phyloP scores from a whole-genome alignment of 805 yeast genomes.

The Lipomyces sp. region DNA sequence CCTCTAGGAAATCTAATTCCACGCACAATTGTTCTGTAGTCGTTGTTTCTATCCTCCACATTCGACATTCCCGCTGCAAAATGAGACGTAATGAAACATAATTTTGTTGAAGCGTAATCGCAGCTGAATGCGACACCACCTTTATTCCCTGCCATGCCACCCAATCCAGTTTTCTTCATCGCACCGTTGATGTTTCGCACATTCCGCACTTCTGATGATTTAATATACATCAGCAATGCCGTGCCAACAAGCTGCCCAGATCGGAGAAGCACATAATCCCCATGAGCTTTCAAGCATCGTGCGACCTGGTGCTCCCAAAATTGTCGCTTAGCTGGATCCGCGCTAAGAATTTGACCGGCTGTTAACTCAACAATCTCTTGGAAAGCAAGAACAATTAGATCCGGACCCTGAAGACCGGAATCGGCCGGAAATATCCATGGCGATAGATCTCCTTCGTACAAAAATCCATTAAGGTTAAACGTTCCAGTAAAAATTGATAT shows the following conservation, averaged over 20 bases:
- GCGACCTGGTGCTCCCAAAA: conserved; percentile 79
- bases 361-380: conserved; percentile 94
- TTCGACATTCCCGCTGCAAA: conserved; percentile 90
- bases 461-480: conserved; percentile 81
- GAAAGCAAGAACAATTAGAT: conserved; percentile 84
- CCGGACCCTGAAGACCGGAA: conserved; percentile 56
- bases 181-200: conserved; percentile 91
- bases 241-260: conserved; percentile 92
- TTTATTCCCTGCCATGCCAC: conserved; percentile 96
- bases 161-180: conserved; percentile 92
- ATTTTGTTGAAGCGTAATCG: conserved; percentile 75
- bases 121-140: conserved; percentile 95
- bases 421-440: conserved; percentile 82
- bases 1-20: conserved; percentile 83
- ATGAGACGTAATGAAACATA: conserved; percentile 88
- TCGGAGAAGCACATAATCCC: conserved; percentile 69
- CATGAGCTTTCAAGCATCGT: conserved; percentile 62
- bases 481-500: conserved; percentile 80
- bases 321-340: conserved; percentile 75
- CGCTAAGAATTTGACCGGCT: conserved; percentile 85
- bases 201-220: conserved; percentile 58
- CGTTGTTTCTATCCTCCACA: conserved; percentile 81
- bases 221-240: conserved; percentile 71
- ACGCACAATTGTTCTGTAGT: conserved; percentile 72
- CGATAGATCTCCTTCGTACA: conserved; percentile 61